Evolutionary conservation across 129 eudicot species (phyloP).

Genomic region (Artemisia argyi): DNA sequence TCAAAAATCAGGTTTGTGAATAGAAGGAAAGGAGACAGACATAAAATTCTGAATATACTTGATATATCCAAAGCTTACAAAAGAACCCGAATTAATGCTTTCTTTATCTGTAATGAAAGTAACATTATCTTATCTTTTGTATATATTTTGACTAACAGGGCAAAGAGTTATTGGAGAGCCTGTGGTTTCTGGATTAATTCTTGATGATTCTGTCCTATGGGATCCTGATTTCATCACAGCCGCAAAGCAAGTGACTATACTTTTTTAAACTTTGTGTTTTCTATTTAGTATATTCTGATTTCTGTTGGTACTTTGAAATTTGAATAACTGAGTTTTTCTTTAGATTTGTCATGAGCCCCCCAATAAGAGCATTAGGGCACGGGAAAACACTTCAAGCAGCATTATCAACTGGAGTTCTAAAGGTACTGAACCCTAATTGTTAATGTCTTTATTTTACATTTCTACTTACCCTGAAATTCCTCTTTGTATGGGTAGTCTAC

Average conservation of each 20-base stretch:
- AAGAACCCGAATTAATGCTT: neutral
- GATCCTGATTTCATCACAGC: slow-evolving; percentile 88
- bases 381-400: slow-evolving; percentile 90
- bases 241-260: slow-evolving; percentile 62
- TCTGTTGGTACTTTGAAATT: neutral
- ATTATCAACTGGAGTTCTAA: slow-evolving; percentile 79
- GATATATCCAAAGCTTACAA: neutral
- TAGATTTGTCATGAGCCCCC: slow-evolving; percentile 99
- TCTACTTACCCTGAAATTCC: neutral
- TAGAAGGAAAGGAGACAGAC: neutral
- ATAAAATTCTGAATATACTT: neutral
- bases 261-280: slow-evolving; percentile 5
- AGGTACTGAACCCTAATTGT: slow-evolving; percentile 37
- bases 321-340: neutral
- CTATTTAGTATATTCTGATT: slow-evolving; percentile 6
- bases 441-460: neutral
- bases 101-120: slow-evolving; percentile 1
- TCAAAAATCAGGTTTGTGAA: slow-evolving; percentile 77
- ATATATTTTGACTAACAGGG: slow-evolving; percentile 50
- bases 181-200: slow-evolving; percentile 85
- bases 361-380: slow-evolving; percentile 89
- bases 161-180: slow-evolving; percentile 95
- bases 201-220: slow-evolving; percentile 91
- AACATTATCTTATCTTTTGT: slow-evolving; percentile 11
- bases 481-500: neutral